phyloP scores from a whole-genome alignment of 306 rosid species.

The Senna tora region DNA sequence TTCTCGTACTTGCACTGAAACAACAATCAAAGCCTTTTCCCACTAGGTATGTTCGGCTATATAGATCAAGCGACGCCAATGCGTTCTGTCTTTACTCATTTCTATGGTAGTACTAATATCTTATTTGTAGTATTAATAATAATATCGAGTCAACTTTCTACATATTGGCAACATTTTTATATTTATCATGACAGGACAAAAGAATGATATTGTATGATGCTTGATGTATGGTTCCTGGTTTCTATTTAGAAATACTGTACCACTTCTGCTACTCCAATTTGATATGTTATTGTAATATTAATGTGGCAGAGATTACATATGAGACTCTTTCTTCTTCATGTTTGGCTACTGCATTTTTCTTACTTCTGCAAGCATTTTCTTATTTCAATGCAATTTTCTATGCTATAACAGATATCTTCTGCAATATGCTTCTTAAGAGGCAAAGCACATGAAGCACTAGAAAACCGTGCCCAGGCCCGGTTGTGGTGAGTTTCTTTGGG shows the following conservation, averaged over 20 bases:
- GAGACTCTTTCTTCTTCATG: slow-evolving; percentile 4
- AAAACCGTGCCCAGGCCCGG: slow-evolving; percentile 91
- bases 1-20: neutral
- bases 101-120: too few species aligned
- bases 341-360: neutral
- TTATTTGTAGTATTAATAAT: too few species aligned
- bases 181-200: slow-evolving; percentile 1
- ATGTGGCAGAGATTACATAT: neutral
- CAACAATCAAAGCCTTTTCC: too few species aligned
- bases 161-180: slow-evolving; percentile 8
- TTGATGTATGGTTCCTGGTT: neutral
- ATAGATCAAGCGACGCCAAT: too few species aligned
- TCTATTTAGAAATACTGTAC: slow-evolving; percentile 5
- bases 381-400: slow-evolving; percentile 27
- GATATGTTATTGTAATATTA: neutral
- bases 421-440: slow-evolving; percentile 94
- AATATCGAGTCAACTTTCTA: neutral
- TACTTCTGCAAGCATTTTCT: slow-evolving; percentile 1
- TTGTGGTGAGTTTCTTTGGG: slow-evolving; percentile 61
- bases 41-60: too few species aligned
- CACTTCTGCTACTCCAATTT: neutral
- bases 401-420: slow-evolving; percentile 74
- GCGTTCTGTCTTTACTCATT: too few species aligned
- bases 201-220: neutral
- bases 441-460: slow-evolving; percentile 90